Evolutionary conservation across 164 flowering plant genomes (phyloP).

Genomic region (Stephania cephalantha): DNA sequence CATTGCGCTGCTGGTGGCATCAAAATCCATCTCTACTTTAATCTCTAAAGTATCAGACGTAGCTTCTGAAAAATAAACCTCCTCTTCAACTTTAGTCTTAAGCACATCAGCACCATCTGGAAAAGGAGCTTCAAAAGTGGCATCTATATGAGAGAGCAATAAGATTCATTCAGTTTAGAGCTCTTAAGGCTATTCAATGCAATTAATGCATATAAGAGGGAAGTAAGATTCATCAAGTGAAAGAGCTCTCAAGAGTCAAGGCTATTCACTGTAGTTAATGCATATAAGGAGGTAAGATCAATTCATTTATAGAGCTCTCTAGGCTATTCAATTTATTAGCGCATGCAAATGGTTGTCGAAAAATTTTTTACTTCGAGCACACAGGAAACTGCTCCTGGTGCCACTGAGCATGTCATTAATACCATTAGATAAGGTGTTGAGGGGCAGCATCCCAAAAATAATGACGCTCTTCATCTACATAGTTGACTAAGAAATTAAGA

Average conservation of each 20-base stretch:
- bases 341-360: not conserved
- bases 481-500: not conserved
- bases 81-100: slow-evolving; percentile 29
- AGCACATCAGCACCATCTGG: slow-evolving; percentile 31
- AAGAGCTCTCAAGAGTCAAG: not conserved
- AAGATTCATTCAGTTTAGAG: not conserved
- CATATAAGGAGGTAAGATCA: too few relatives aligned
- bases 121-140: slow-evolving; percentile 20
- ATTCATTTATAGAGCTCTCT: not conserved
- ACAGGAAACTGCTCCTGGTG: not conserved
- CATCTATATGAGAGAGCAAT: not conserved
- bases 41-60: slow-evolving; percentile 34
- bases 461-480: not conserved
- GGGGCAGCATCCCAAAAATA: not conserved
- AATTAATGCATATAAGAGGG: too few relatives aligned
- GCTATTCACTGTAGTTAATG: not conserved
- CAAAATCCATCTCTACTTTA: slow-evolving; percentile 23
- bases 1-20: slow-evolving; percentile 15
- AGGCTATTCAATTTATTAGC: not conserved
- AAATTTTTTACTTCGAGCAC: not conserved
- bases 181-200: not conserved
- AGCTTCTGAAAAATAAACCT: slow-evolving; percentile 28
- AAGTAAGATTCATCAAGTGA: too few relatives aligned
- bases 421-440: not conserved
- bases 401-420: not conserved